Evolutionary conservation across 2,329 filamentous ascomycete species (phyloP).

Genomic region (Fusarium sacchari): DNA sequence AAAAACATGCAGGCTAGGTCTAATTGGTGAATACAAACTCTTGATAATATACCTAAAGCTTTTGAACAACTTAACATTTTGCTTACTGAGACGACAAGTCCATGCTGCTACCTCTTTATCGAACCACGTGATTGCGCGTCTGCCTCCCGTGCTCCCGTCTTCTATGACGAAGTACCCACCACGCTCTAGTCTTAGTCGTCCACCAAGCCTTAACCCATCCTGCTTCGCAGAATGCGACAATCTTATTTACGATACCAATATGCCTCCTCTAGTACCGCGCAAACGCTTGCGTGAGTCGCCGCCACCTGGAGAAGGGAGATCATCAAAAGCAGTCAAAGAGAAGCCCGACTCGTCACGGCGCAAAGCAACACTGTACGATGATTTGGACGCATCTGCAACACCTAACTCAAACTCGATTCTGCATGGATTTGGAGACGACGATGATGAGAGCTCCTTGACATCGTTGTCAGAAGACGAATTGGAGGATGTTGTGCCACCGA

Average conservation of each 20-base stretch:
- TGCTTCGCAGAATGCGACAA: constrained; percentile 24
- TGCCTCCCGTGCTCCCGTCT: neutral
- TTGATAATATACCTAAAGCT: neutral
- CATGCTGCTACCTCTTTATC: neutral
- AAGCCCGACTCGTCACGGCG: constrained; percentile 46
- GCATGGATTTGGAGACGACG: constrained; percentile 56
- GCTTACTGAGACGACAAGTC: neutral
- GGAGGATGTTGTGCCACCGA: constrained; percentile 54
- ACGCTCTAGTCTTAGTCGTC: neutral
- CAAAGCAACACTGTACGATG: constrained; percentile 70
- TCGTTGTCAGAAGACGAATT: constrained; percentile 69
- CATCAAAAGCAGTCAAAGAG: constrained; percentile 42
- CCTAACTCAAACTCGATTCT: constrained; percentile 56
- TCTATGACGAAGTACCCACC: constrained; percentile 33
- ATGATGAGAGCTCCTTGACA: constrained; percentile 59
- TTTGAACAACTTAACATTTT: neutral
- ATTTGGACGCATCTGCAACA: constrained; percentile 63
- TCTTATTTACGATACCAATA: constrained; percentile 47
- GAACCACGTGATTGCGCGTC: constrained; percentile 21
- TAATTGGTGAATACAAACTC: neutral
- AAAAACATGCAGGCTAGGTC: no score
- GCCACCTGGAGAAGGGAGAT: constrained; percentile 39
- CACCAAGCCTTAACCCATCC: neutral
- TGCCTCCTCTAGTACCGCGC: constrained; percentile 75
- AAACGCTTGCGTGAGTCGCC: constrained; percentile 69